Evolutionary conservation across 2,329 filamentous ascomycete species (phyloP).

Genomic region (Calonectria multiphialidica): DNA sequence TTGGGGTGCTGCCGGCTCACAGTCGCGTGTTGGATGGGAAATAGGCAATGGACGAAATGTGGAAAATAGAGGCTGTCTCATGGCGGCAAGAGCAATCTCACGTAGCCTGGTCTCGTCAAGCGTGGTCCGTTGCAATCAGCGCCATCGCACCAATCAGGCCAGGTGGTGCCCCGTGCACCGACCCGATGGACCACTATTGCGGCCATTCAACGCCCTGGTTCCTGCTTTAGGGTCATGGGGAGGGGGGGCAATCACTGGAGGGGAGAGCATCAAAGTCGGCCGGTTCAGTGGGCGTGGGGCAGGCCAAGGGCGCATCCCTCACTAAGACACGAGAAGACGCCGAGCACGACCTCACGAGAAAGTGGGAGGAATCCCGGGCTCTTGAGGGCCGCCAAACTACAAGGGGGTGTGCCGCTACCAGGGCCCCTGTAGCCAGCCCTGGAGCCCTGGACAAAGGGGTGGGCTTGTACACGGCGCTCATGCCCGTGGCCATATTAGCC

Average conservation of each 20-base stretch:
- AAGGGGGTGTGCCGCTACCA: constrained; percentile 15
- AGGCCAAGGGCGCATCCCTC: constrained; percentile 1
- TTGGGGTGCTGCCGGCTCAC: neutral
- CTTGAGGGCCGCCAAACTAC: constrained; percentile 1
- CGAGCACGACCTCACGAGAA: neutral
- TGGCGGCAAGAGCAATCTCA: constrained; percentile 43
- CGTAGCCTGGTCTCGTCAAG: constrained; percentile 38
- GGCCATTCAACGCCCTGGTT: constrained; percentile 39
- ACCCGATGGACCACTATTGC: constrained; percentile 23
- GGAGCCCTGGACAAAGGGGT: constrained; percentile 15
- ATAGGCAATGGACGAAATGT: constrained; percentile 3
- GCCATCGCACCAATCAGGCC: constrained; percentile 34
- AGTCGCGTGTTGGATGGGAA: constrained; percentile 13
- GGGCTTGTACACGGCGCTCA: constrained; percentile 17
- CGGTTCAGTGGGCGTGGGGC: constrained; percentile 5
- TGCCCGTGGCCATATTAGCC: constrained; percentile 28
- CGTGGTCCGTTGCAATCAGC: constrained; percentile 42
- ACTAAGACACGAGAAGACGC: constrained; percentile 2
- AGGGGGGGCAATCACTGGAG: neutral
- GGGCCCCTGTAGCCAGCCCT: constrained; percentile 4
- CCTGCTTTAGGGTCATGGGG: constrained; percentile 26
- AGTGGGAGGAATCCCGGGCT: constrained; percentile 9
- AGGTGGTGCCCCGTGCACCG: constrained; percentile 21
- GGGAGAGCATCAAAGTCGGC: neutral
- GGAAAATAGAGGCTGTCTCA: constrained; percentile 38